A percentile compares a stretch with the other conserved stretches of the same genome.
Evolutionary conservation across 2,329 filamentous ascomycete genomes (phyloP).

Genomic region (Aspergillus sp.): DNA sequence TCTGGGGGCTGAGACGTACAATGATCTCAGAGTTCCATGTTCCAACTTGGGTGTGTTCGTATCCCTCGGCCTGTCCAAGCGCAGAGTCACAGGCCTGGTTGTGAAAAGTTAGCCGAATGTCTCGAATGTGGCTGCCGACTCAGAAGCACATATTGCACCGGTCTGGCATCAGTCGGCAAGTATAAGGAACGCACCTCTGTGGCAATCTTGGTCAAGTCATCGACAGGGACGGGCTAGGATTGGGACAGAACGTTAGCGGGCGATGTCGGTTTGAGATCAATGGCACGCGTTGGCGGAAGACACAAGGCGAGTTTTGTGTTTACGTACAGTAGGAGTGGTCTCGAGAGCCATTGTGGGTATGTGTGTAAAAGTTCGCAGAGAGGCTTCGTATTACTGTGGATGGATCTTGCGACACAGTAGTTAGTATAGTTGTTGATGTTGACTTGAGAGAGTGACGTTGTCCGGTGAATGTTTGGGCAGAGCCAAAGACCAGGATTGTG

Average conservation of each 20-base stretch:
- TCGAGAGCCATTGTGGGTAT: conserved; percentile 35
- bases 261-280: background rate
- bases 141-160: background rate
- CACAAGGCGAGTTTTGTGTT: background rate
- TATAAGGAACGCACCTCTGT: conserved; percentile 63
- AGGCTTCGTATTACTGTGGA: background rate
- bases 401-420: background rate
- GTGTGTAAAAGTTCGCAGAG: conserved; percentile 11
- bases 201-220: conserved; percentile 80
- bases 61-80: conserved; percentile 71
- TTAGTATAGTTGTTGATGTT: conserved; percentile 16
- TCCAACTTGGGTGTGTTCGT: conserved; percentile 82
- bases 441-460: conserved; percentile 12
- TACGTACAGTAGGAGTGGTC: conserved; percentile 27
- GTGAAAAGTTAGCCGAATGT: conserved; percentile 9
- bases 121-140: background rate
- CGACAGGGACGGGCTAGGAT: conserved; percentile 69
- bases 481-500: conserved; percentile 19
- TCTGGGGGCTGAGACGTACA: conserved; percentile 53
- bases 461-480: conserved; percentile 17
- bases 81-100: conserved; percentile 79
- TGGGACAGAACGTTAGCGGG: conserved; percentile 3
- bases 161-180: background rate
- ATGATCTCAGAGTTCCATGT: conserved; percentile 93
- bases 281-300: conserved; percentile 2